phyloP scores from a whole-genome alignment of 1,284 basidiomycete species.

The Chalciporus piperatoides region DNA sequence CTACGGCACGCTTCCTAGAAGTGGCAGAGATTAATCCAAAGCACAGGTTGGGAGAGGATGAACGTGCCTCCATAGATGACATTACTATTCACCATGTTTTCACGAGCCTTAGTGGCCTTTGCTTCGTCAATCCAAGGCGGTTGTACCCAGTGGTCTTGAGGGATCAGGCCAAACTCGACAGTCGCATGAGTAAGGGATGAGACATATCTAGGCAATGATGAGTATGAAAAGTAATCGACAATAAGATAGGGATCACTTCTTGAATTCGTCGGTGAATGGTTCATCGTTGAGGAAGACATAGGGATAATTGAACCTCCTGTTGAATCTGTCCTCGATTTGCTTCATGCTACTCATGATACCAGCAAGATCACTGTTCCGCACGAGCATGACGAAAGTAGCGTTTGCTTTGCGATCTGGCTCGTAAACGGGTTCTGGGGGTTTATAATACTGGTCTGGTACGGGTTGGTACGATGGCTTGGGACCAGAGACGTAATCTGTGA shows the following conservation, averaged over 20 bases:
- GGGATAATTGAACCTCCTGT: conserved; percentile 81
- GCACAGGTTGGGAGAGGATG: background rate
- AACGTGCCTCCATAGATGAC: conserved; percentile 83
- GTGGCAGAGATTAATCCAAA: background rate
- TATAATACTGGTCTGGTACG: conserved; percentile 56
- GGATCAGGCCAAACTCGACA: conserved; percentile 81
- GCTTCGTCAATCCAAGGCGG: conserved; percentile 82
- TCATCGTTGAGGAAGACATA: conserved; percentile 87
- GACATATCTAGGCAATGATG: conserved; percentile 48
- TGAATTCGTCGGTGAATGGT: conserved; percentile 75
- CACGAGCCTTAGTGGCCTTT: conserved; percentile 67
- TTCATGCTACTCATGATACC: conserved; percentile 72
- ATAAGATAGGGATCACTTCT: conserved; percentile 42
- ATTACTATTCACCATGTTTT: conserved; percentile 72
- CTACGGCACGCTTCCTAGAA: conserved; percentile 61
- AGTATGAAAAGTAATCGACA: conserved; percentile 7
- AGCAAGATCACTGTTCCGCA: conserved; percentile 76
- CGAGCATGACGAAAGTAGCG: conserved; percentile 83
- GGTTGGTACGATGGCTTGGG: conserved; percentile 45
- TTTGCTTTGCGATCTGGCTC: conserved; percentile 63
- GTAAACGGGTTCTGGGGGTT: conserved; percentile 35
- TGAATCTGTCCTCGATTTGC: conserved; percentile 80
- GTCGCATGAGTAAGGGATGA: conserved; percentile 60
- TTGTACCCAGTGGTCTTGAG: conserved; percentile 80
- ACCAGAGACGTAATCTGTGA: conserved; percentile 46